Percentiles rank a stretch among this genome's conserved stretches.
phyloP scores from a whole-genome alignment of 2,329 filamentous ascomycete species.

The Knufia petricola region DNA sequence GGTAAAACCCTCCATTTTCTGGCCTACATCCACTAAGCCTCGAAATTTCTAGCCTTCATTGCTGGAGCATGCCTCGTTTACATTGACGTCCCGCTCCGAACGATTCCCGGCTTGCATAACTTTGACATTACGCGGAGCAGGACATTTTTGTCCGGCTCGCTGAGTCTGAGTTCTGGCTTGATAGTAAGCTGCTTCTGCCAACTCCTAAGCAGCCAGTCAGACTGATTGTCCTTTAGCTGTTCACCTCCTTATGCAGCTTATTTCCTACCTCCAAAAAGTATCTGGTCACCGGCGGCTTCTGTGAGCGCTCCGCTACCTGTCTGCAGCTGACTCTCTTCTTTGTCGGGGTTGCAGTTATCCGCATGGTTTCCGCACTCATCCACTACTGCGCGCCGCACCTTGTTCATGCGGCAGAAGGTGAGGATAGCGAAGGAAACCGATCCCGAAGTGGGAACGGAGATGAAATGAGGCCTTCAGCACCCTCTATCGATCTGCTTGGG shows the following conservation, averaged over 20 bases:
- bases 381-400: slow-evolving; percentile 41
- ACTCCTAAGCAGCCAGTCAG: no score
- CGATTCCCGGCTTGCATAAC: slow-evolving; percentile 60
- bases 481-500: no score
- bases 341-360: slow-evolving; percentile 37
- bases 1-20: not conserved
- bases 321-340: slow-evolving; percentile 38
- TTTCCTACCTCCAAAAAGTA: slow-evolving; percentile 76
- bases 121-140: slow-evolving; percentile 88
- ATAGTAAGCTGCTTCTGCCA: slow-evolving; percentile 54
- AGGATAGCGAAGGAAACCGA: no score
- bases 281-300: slow-evolving; percentile 58
- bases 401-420: slow-evolving; percentile 22
- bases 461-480: no score
- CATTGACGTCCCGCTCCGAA: slow-evolving; percentile 66
- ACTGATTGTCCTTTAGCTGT: slow-evolving; percentile 40
- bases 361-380: slow-evolving; percentile 33
- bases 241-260: slow-evolving; percentile 87
- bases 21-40: slow-evolving; percentile 11
- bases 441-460: no score
- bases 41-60: slow-evolving; percentile 40
- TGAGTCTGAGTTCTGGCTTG: slow-evolving; percentile 89
- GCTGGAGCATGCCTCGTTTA: slow-evolving; percentile 77
- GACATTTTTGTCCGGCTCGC: slow-evolving; percentile 72
- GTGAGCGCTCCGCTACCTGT: slow-evolving; percentile 53